phyloP scores from a whole-genome alignment of 2,329 filamentous ascomycete species.

The Diaporthe velutina region DNA sequence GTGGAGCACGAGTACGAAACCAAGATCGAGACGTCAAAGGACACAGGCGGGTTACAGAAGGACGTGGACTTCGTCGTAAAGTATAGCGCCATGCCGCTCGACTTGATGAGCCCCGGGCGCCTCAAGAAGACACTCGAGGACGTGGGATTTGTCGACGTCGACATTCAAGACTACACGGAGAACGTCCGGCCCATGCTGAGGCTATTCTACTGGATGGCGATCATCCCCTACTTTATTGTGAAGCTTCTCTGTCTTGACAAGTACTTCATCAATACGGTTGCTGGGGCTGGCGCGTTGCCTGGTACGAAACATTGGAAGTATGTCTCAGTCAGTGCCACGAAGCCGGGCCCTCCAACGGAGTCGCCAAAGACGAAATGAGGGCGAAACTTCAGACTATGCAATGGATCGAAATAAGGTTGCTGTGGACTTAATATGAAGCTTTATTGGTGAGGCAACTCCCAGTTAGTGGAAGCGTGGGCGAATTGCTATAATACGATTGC shows the following conservation, averaged over 20 bases:
- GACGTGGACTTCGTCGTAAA: constrained; percentile 55
- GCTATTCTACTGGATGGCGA: constrained; percentile 60
- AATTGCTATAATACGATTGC: no score
- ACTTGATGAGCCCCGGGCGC: constrained; percentile 53
- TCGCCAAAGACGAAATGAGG: no score
- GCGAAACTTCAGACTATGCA: no score
- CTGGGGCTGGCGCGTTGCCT: constrained; percentile 57
- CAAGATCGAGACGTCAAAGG: constrained; percentile 46
- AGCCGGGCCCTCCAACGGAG: no score
- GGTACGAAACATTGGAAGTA: no score
- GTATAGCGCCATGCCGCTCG: constrained; percentile 60
- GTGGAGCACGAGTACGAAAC: constrained; percentile 63
- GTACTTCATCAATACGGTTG: constrained; percentile 63
- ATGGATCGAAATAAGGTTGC: no score
- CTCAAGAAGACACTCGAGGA: constrained; percentile 57
- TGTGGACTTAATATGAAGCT: no score
- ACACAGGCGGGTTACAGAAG: constrained; percentile 46
- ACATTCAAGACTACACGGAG: constrained; percentile 57
- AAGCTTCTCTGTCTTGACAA: constrained; percentile 57
- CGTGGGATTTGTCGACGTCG: constrained; percentile 59
- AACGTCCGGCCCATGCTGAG: constrained; percentile 63
- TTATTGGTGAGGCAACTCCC: no score
- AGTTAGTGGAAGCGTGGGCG: no score
- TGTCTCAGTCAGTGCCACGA: no score
- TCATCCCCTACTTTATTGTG: constrained; percentile 61